A percentile compares a stretch with the other conserved stretches of the same genome.
Evolutionary conservation across 139 green algal genomes (phyloP).

Genomic region (Axilococcus clingmanii): DNA sequence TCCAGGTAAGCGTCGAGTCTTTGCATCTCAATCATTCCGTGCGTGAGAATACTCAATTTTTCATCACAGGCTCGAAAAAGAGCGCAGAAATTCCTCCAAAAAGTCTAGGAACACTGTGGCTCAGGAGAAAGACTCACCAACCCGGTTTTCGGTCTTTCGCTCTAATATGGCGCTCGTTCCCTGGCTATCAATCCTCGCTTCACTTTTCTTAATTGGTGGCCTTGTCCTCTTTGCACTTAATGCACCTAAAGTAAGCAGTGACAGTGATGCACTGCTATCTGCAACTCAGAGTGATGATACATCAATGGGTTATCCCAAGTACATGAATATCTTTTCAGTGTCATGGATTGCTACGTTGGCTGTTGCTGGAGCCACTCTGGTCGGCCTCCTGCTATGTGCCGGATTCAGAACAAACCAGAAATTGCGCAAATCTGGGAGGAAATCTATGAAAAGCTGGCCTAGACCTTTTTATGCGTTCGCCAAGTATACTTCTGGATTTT

Average conservation of each 20-base stretch:
- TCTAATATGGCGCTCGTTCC: constrained; percentile 6
- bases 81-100: no score
- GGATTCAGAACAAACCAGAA: constrained; percentile 8
- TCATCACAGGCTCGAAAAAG: no score
- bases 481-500: neutral
- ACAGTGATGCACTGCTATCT: constrained; percentile 1
- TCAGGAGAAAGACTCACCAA: no score
- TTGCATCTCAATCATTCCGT: no score
- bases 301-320: constrained; percentile 5
- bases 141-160: no score
- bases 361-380: constrained; percentile 1
- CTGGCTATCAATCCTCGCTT: constrained; percentile 14
- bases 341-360: constrained; percentile 1
- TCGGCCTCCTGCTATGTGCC: neutral
- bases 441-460: constrained; percentile 2
- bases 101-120: no score
- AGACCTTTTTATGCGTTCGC: neutral
- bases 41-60: no score
- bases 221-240: constrained; percentile 11
- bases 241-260: neutral
- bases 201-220: constrained; percentile 9
- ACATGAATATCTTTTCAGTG: constrained; percentile 2
- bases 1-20: no score
- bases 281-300: neutral
- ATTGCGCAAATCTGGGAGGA: constrained; percentile 5